These are phyloP conservation scores for Cucumis hystrix DNA, from an alignment of 306 rosid genomes.

Conservation along the genomic window DNA sequence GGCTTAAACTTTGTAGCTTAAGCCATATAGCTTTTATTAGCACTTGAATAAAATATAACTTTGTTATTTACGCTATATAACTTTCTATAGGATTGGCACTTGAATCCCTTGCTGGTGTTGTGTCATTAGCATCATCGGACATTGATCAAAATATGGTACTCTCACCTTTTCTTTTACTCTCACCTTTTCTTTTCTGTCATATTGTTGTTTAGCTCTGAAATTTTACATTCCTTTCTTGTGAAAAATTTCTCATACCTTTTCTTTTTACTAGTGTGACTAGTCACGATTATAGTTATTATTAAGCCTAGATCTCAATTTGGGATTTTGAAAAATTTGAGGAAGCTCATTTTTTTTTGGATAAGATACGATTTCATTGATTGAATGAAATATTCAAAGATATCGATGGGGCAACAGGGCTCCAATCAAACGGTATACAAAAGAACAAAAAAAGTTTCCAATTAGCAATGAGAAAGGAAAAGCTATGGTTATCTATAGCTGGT, in stretches of 20 bases:
- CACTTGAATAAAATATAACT: too few relatives aligned
- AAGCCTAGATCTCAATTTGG: neutral
- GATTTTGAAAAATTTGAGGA: neutral
- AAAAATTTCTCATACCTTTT: neutral
- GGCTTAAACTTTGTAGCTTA: neutral
- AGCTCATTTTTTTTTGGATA: neutral
- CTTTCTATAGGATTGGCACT: slow-evolving; percentile 25
- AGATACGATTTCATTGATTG: too few relatives aligned
- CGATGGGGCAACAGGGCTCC: too few relatives aligned
- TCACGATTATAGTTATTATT: neutral
- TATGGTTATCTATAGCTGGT: too few relatives aligned
- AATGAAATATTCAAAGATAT: too few relatives aligned
- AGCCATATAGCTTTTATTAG: neutral
- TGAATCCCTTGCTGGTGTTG: slow-evolving; percentile 86
- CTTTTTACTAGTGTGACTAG: neutral
- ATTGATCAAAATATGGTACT: slow-evolving; percentile 65
- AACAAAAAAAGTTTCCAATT: too few relatives aligned
- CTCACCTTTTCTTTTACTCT: neutral
- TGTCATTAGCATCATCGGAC: slow-evolving; percentile 76
- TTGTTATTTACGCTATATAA: too few relatives aligned
- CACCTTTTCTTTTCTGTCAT: neutral
- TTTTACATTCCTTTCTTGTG: neutral
- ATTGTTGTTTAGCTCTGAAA: neutral
- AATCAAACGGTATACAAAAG: too few relatives aligned
- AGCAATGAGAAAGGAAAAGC: too few relatives aligned